Percentiles rank a stretch among this genome's conserved stretches.
phyloP scores from a whole-genome alignment of 2,329 filamentous ascomycete species.

The Calonectria crousiana region DNA sequence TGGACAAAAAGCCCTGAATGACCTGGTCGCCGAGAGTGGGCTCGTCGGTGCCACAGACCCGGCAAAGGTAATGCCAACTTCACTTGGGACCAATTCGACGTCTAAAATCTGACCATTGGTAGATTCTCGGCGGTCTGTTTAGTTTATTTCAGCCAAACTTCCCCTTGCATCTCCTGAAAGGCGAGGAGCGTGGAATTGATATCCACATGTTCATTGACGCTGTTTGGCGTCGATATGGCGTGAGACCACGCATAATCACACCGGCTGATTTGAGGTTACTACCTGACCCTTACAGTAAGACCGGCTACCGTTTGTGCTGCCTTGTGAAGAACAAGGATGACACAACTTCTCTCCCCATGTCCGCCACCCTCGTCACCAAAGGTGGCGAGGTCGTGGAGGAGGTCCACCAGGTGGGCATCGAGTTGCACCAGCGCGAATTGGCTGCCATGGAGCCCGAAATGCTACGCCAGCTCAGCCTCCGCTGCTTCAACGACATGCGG shows the following conservation, averaged over 20 bases:
- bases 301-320: constrained; percentile 47
- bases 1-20: constrained; percentile 46
- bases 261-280: constrained; percentile 51
- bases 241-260: constrained; percentile 49
- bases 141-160: constrained; percentile 44
- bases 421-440: constrained; percentile 55
- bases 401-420: constrained; percentile 53
- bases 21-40: background rate
- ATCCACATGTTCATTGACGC: constrained; percentile 53
- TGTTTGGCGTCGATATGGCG: constrained; percentile 43
- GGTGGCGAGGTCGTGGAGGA: constrained; percentile 47
- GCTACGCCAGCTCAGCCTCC: constrained; percentile 50
- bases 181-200: constrained; percentile 52
- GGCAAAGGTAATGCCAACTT: constrained; percentile 32
- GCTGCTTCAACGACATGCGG: constrained; percentile 56
- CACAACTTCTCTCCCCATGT: background rate
- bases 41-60: constrained; percentile 43
- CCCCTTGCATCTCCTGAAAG: constrained; percentile 54
- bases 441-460: constrained; percentile 46
- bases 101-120: constrained; percentile 7
- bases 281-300: constrained; percentile 36
- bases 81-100: background rate
- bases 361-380: constrained; percentile 27
- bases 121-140: constrained; percentile 49
- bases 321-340: constrained; percentile 26